Base-by-base conservation (phyloP, 371 early-diverging fungal genomes). In the Mucor piriformis region DNA sequence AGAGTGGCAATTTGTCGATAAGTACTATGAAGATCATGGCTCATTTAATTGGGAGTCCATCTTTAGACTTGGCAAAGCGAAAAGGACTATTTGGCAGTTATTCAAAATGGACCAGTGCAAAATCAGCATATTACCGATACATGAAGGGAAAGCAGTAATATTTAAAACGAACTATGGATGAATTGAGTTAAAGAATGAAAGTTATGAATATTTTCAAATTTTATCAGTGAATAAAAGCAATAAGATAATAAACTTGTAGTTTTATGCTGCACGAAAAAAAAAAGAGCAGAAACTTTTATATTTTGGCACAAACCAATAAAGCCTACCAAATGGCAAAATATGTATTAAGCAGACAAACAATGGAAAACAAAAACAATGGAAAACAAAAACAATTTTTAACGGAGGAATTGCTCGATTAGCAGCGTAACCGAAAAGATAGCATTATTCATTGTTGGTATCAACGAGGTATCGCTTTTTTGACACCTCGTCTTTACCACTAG, bases 1-100 rank as follows among this genome's bases (percentile, higher is more conserved):
- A 58, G 40, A 58, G 50, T 58, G 58, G 58, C 50, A 58, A 49
- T 58, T 50, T 27, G 50, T 58, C 29, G 58, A 58, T 32, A 58
- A 58, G 50, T 50, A 50, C 50, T 32, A 50, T 21, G 32, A 50
- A 42, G 58, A 58, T 40, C 58, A 58, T 40, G 58, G 58, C 23
- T 38, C 21, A 49, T 58, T 58, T 13, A 58, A 58, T 43, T 58
- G 59, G 43, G 59, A 50, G 50, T 40, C 32, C 27, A 50, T 50
- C 50, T 49, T 57, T 57, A 32, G 35, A 40, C 57, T 57, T 50
- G 58, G 55, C 37, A 35, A 49, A 57, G 57, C 37, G n/a, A 49
- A 57, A 49, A 57, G 37, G 25, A 25, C 38, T 48, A 48, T 49
- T 49, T 38, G 29, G 29, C 7, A 29, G 29, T 57, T 49, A 50